Conservation (phyloP, 805 yeast species). For the Citeromyces nyonsensis region DNA sequence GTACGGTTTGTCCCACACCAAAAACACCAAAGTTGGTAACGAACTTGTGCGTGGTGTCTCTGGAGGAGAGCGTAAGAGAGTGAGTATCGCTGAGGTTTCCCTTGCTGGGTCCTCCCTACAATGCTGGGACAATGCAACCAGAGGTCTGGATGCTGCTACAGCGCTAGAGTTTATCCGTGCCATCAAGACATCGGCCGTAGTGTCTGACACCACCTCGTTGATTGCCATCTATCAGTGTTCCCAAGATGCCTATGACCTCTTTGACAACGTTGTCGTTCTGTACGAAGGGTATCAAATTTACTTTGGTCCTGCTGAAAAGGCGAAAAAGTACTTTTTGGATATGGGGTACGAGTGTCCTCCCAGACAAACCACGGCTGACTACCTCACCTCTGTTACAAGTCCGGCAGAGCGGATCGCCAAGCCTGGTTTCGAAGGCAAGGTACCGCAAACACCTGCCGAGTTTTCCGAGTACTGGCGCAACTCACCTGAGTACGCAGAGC, state of each 20-base stretch:
- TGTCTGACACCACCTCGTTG: conserved; percentile 31
- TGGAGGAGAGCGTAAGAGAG: conserved; percentile 56
- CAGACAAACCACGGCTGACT: conserved; percentile 32
- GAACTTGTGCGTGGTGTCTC: conserved; percentile 51
- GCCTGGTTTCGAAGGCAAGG: conserved; percentile 16
- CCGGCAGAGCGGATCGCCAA: conserved; percentile 13
- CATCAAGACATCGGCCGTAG: conserved; percentile 35
- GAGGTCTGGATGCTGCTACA: conserved; percentile 61
- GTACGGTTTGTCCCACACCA: conserved; percentile 31
- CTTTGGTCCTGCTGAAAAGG: conserved; percentile 19
- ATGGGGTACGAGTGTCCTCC: conserved; percentile 30
- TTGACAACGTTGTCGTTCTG: conserved; percentile 22
- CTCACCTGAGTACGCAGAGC: conserved; percentile 13
- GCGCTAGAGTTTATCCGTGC: conserved; percentile 50
- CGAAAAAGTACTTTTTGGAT: conserved; percentile 20
- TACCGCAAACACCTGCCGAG: conserved; percentile 20
- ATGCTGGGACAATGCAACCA: conserved; percentile 56
- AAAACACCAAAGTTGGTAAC: conserved; percentile 45
- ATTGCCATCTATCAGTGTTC: conserved; percentile 33
- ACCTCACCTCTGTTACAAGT: conserved; percentile 18
- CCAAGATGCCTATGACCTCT: conserved; percentile 26
- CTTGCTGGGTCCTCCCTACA: conserved; percentile 23
- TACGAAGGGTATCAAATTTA: conserved; percentile 28
- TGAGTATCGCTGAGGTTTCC: conserved; percentile 42
- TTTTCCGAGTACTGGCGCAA: conserved; percentile 20